Base-by-base conservation (phyloP, 305 asterid species). In the Rubia balearica region DNA sequence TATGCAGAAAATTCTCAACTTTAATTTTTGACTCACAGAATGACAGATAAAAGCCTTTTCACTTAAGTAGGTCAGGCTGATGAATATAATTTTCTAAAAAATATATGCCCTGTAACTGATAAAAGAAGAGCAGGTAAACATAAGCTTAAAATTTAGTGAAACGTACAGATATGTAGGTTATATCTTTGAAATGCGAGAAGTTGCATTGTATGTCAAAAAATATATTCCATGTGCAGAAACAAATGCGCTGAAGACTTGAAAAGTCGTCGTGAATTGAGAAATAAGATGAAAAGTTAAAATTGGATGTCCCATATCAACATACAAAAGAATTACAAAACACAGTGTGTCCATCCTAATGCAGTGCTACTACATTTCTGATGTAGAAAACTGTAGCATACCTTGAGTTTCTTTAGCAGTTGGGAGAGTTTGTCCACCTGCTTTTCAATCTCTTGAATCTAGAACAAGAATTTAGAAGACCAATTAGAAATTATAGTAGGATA, bases 391-490 rank as follows among this genome's bases (percentile, higher is more conserved):
- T 59, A 7, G 2, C 69, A 48, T 85, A 91, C 96, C 97, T 89
- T 89, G 72, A 91, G 96, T 63, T 86, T 88, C 82, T 72, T 61
- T 6, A 88, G 82, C 8, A 89, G 78, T 68, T 36, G 83, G 9
- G 88, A 83, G 49, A 91, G 87, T 73, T 81, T 91, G 61, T 88
- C 95, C 30, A 89, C 89, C 75, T 83, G 96, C 75, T 83, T 86
- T 60, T 88, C 96, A 49, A 83, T 86, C 68, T 91, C 97, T 85
- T 86, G 93, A 76, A 87, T 81, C 97, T 91, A 65, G 69, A 77
- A 27, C 53, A 55, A 73, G 48, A 75, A 62, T 13, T 65, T 69
- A 51, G 6, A 21, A 64, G 24, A 65, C 14, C 22, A 48, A 65
- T 70, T 46, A 72, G 8, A 30, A 60, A 36, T 36, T 40, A 11